These are phyloP conservation scores for Lactifluus piperatus DNA, from an alignment of 768 basidiomycete species.

Conservation along the genomic window DNA sequence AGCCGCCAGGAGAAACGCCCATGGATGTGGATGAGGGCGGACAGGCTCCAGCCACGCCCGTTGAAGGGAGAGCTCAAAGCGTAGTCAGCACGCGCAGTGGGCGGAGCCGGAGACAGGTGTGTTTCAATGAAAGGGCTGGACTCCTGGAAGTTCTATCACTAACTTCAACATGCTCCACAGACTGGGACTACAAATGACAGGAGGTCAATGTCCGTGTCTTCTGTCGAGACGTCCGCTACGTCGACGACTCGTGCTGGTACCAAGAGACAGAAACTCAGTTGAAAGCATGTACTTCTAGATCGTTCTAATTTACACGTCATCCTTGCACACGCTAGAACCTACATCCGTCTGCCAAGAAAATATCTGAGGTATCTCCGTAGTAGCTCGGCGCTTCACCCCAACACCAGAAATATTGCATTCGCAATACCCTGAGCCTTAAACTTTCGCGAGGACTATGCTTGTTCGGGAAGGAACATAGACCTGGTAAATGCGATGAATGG, in stretches of 20 bases:
- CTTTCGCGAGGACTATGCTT: constrained; percentile 53
- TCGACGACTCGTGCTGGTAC: constrained; percentile 19
- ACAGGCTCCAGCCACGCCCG: constrained; percentile 38
- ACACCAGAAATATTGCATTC: background rate
- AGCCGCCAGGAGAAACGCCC: constrained; percentile 30
- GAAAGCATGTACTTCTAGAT: constrained; percentile 6
- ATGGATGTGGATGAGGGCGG: constrained; percentile 30
- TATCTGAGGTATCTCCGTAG: background rate
- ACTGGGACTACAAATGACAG: constrained; percentile 28
- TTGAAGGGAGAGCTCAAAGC: constrained; percentile 58
- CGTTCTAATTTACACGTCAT: constrained; percentile 4
- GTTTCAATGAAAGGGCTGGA: constrained; percentile 18
- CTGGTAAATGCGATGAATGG: constrained; percentile 27
- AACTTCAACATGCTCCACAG: constrained; percentile 10
- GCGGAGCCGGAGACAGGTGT: constrained; percentile 53
- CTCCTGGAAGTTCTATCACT: background rate
- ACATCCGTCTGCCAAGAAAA: background rate
- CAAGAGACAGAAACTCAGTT: constrained; percentile 20
- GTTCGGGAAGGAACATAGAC: constrained; percentile 66
- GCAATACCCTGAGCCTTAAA: background rate
- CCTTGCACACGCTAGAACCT: background rate
- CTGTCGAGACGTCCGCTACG: constrained; percentile 47
- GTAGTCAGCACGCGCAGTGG: constrained; percentile 32
- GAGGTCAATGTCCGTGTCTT: constrained; percentile 67
- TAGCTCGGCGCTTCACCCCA: background rate